phyloP scores from a whole-genome alignment of 129 eudicot genomes.

The Silybum marianum region DNA sequence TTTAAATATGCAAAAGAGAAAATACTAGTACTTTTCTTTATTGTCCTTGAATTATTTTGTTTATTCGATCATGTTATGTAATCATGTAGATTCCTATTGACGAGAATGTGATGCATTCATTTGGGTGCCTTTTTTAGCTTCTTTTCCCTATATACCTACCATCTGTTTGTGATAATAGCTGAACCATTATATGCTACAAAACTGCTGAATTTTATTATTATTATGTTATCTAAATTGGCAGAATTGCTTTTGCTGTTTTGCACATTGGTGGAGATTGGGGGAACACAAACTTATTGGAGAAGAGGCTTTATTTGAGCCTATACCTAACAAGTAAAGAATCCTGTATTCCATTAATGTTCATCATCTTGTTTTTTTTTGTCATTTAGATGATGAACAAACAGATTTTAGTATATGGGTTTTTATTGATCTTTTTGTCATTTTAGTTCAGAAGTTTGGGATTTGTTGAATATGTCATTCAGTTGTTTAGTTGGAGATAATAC shows the following conservation, averaged over 20 bases:
- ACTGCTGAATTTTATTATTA: constrained; percentile 7
- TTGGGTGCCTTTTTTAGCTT: constrained; percentile 13
- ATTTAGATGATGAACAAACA: constrained; percentile 12
- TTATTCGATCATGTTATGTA: constrained; percentile 21
- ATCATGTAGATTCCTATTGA: constrained; percentile 24
- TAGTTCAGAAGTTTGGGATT: constrained; percentile 4
- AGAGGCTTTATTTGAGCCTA: constrained; percentile 16
- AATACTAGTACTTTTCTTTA: background rate
- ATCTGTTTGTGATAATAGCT: constrained; percentile 15
- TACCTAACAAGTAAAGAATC: constrained; percentile 9
- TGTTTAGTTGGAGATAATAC: constrained; percentile 40
- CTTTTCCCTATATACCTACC: background rate
- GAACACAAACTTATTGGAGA: constrained; percentile 21
- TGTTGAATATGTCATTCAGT: constrained; percentile 45
- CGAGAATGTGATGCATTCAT: constrained; percentile 17
- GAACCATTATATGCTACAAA: constrained; percentile 20
- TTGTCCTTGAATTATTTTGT: constrained; percentile 24
- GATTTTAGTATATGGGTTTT: constrained; percentile 9
- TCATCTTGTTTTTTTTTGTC: background rate
- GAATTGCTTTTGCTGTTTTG: constrained; percentile 12
- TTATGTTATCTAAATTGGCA: constrained; percentile 22
- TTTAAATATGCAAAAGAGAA: background rate
- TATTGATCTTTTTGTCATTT: background rate
- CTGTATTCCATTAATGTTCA: constrained; percentile 10
- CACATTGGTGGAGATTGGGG: constrained; percentile 9